Evolutionary conservation across 495 filamentous ascomycete genomes (phyloP).

Genomic region (Aspergillus indologenus): DNA sequence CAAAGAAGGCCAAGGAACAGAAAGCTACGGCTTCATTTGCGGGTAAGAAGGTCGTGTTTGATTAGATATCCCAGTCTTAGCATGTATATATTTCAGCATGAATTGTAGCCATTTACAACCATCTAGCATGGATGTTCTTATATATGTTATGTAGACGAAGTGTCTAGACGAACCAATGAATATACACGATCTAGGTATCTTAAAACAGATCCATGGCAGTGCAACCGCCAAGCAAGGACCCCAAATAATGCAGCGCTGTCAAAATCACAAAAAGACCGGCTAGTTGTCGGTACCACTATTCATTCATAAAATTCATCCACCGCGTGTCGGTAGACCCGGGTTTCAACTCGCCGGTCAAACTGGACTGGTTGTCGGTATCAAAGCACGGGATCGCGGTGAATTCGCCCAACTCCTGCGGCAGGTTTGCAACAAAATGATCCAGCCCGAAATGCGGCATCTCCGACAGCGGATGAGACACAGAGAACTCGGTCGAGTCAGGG

Average conservation of each 20-base stretch:
- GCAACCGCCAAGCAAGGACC: neutral
- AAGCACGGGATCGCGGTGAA: conserved; percentile 49
- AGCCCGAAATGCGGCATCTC: conserved; percentile 42
- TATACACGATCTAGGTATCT: conserved; percentile 17
- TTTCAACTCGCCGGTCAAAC: conserved; percentile 27
- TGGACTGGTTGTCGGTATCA: conserved; percentile 38
- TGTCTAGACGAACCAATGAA: neutral
- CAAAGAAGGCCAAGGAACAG: conserved; percentile 76
- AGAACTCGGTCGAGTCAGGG: conserved; percentile 29
- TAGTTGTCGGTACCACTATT: conserved; percentile 13
- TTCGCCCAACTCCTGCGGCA: conserved; percentile 46
- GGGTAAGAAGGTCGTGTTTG: conserved; percentile 90
- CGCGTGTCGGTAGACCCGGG: conserved; percentile 23
- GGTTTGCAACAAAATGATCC: conserved; percentile 47
- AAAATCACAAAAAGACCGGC: conserved; percentile 3
- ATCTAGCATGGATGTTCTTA: neutral
- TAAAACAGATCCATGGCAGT: conserved; percentile 4
- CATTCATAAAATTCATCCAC: conserved; percentile 43
- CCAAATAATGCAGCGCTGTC: conserved; percentile 5
- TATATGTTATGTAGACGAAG: neutral
- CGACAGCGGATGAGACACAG: conserved; percentile 32
- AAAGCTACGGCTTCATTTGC: conserved; percentile 58
- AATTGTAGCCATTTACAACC: neutral
- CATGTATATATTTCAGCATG: conserved; percentile 2
- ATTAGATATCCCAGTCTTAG: conserved; percentile 45